A percentile compares a stretch with the other conserved stretches of the same genome.
These are phyloP conservation scores for Tetrahymena thermophila DNA, from an alignment of 73 alveolate genomes.

Conservation along the genomic window DNA sequence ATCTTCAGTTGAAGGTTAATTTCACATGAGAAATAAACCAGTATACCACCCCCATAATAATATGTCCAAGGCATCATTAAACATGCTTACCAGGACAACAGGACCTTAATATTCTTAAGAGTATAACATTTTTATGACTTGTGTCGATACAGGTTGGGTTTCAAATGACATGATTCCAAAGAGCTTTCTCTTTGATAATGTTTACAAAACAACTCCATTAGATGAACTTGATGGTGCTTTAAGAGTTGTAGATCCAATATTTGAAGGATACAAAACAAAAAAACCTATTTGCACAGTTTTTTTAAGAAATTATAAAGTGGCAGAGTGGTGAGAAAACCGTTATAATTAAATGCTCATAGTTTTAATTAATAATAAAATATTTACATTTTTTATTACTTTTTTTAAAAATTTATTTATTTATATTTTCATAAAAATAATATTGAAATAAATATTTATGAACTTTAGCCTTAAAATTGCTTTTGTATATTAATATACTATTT, in stretches of 20 bases:
- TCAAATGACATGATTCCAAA: constrained; percentile 60
- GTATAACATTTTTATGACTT: constrained; percentile 63
- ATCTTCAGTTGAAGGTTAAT: constrained; percentile 90
- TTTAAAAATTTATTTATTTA: too few species aligned
- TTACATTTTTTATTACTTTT: too few species aligned
- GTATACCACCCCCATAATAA: constrained; percentile 92
- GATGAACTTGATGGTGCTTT: constrained; percentile 66
- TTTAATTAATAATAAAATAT: too few species aligned
- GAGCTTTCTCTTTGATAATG: not conserved
- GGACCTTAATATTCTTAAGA: constrained; percentile 53
- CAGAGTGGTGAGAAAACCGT: not conserved
- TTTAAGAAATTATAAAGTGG: not conserved
- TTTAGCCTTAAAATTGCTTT: too few species aligned
- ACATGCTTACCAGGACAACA: constrained; percentile 90
- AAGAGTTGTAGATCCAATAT: constrained; percentile 44
- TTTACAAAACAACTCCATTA: constrained; percentile 12
- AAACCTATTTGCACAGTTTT: not conserved
- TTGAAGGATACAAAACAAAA: constrained; percentile 12
- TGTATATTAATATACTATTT: too few species aligned
- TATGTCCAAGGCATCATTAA: constrained; percentile 96
- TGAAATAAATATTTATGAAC: too few species aligned
- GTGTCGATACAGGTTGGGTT: constrained; percentile 98
- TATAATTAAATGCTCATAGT: too few species aligned
- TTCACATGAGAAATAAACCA: constrained; percentile 74
- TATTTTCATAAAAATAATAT: too few species aligned